phyloP scores from a whole-genome alignment of 345 rosid genomes.

The Syzygium oleosum region DNA sequence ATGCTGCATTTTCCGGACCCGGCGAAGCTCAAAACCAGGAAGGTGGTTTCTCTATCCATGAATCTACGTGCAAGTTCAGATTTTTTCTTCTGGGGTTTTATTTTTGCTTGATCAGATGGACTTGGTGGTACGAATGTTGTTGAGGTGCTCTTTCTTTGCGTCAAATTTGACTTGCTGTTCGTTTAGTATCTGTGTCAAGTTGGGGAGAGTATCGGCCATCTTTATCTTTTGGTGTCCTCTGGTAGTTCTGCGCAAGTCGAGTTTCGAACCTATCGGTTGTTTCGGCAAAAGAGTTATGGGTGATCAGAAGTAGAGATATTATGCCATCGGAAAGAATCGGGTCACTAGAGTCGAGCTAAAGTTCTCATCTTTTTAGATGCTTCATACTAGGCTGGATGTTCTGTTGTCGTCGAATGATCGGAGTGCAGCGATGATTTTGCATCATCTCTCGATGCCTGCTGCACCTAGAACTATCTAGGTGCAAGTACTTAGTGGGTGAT shows the following conservation, averaged over 20 bases:
- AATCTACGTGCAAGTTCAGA: not conserved
- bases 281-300: not conserved
- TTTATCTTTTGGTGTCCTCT: not conserved
- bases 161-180: not conserved
- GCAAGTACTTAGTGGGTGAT: not conserved
- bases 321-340: not conserved
- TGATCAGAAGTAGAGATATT: not conserved
- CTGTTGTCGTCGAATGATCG: not conserved
- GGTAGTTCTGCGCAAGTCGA: not conserved
- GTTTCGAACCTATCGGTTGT: not conserved
- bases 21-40: slow-evolving; percentile 35
- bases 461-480: not conserved
- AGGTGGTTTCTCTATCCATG: slow-evolving; percentile 10
- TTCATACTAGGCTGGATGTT: not conserved
- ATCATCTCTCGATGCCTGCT: not conserved
- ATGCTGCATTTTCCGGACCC: slow-evolving; percentile 38
- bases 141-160: not conserved
- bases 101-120: not conserved
- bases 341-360: not conserved
- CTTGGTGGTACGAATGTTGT: not conserved
- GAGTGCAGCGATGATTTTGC: not conserved
- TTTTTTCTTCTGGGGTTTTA: not conserved
- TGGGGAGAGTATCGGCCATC: not conserved
- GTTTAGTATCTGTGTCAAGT: not conserved
- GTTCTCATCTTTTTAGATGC: not conserved